These are phyloP conservation scores for Metschnikowia continentalis DNA, from an alignment of 805 yeast species.

Conservation along the genomic window DNA sequence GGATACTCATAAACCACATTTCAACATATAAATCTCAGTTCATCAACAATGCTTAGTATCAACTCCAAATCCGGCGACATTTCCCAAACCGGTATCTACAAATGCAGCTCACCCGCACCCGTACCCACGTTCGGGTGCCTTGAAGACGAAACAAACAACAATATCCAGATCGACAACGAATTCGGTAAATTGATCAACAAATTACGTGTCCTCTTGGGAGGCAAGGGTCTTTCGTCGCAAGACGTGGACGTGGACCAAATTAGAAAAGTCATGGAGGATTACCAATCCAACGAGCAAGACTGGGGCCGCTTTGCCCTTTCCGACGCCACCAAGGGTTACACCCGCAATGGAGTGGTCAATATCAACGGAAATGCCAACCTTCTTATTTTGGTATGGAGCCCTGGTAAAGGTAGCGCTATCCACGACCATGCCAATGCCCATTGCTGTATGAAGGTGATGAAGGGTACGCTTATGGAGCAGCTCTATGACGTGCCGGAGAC, in stretches of 20 bases:
- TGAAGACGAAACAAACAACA: constrained; percentile 17
- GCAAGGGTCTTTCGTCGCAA: constrained; percentile 35
- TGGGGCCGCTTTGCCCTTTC: constrained; percentile 57
- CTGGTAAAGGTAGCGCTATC: constrained; percentile 57
- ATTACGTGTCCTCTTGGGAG: constrained; percentile 26
- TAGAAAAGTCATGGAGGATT: constrained; percentile 43
- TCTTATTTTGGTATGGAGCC: constrained; percentile 66
- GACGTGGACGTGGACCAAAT: constrained; percentile 53
- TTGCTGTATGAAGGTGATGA: constrained; percentile 66
- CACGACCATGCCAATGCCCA: constrained; percentile 78
- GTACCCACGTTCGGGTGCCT: constrained; percentile 16
- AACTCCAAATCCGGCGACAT: constrained; percentile 7
- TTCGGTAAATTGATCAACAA: constrained; percentile 25
- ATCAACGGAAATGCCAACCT: constrained; percentile 69
- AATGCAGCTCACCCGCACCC: constrained; percentile 6
- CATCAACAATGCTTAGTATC: constrained; percentile 5
- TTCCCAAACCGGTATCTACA: constrained; percentile 8
- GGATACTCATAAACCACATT: background rate
- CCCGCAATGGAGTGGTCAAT: constrained; percentile 70
- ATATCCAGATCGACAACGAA: constrained; percentile 14
- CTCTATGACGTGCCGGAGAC: constrained; percentile 48
- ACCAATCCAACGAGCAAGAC: constrained; percentile 45
- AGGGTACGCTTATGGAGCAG: constrained; percentile 56
- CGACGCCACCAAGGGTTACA: constrained; percentile 48
- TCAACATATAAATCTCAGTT: background rate